A percentile compares a stretch with the other conserved stretches of the same genome.
Conservation (phyloP, 2,329 filamentous ascomycete genomes). For the Pyricularia pennisetigena region DNA sequence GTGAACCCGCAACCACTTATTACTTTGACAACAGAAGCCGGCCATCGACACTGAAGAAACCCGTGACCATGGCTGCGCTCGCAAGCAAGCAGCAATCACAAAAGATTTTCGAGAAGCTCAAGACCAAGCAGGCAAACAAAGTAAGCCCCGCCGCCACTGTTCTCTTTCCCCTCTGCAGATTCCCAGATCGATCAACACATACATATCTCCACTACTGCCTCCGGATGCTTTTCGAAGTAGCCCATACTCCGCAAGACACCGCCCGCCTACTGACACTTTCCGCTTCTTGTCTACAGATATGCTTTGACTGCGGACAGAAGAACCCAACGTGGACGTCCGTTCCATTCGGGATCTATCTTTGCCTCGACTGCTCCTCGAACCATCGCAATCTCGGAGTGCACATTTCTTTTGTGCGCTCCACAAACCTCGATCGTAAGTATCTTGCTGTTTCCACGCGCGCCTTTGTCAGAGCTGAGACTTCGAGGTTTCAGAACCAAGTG, state of each 20-base stretch:
- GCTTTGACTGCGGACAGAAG: slow-evolving; percentile 96
- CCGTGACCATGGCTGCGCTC: slow-evolving; percentile 47
- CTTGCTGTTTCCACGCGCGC: too few relatives aligned
- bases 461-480: too few relatives aligned
- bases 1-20: neutral
- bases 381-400: slow-evolving; percentile 97
- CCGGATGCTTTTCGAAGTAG: neutral
- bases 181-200: neutral
- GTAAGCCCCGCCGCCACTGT: slow-evolving; percentile 35
- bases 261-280: slow-evolving; percentile 11
- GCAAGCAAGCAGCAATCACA: slow-evolving; percentile 92
- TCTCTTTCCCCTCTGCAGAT: neutral
- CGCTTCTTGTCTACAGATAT: slow-evolving; percentile 53
- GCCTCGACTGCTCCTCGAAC: slow-evolving; percentile 93
- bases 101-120: slow-evolving; percentile 96
- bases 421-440: slow-evolving; percentile 88
- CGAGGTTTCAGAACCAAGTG: neutral
- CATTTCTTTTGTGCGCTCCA: slow-evolving; percentile 97
- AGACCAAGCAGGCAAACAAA: slow-evolving; percentile 90
- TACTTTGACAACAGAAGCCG: neutral
- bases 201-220: neutral
- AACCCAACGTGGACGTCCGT: slow-evolving; percentile 98
- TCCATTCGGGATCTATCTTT: slow-evolving; percentile 91
- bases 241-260: neutral
- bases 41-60: neutral